Conservation (phyloP, 2,329 filamentous ascomycete species). For the Tolypocladium ophioglossoides region DNA sequence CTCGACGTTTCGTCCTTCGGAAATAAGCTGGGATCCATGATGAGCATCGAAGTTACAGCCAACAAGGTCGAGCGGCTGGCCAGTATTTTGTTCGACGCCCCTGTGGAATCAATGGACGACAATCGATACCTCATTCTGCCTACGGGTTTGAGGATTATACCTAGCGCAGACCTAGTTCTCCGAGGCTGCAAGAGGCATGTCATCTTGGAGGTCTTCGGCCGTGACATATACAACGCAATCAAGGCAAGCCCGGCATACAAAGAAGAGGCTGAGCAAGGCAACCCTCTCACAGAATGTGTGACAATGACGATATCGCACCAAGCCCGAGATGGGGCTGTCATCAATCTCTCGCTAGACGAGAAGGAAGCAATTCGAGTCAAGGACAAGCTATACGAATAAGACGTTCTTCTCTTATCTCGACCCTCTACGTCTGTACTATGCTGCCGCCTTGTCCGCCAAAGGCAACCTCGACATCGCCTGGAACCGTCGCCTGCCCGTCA, state of each 20-base stretch:
- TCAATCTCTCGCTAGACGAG: background rate
- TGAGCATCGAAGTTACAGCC: background rate
- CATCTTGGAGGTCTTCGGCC: slow-evolving; percentile 1
- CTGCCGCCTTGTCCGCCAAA: background rate
- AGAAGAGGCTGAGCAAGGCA: background rate
- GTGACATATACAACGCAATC: background rate
- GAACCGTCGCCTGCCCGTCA: background rate
- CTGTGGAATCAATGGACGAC: background rate
- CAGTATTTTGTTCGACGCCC: background rate
- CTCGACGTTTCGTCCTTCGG: background rate
- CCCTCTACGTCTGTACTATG: background rate
- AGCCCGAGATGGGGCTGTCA: background rate
- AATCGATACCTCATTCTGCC: background rate
- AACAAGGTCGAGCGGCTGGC: background rate
- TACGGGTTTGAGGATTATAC: background rate
- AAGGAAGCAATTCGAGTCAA: background rate
- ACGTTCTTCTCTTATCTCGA: background rate
- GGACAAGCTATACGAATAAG: background rate
- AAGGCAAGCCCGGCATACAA: background rate
- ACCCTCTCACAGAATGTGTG: slow-evolving; percentile 1
- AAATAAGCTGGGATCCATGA: background rate
- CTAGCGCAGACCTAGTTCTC: background rate
- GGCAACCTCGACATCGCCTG: background rate
- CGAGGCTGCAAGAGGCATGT: background rate
- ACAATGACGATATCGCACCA: background rate